phyloP scores from a whole-genome alignment of 2,329 filamentous ascomycete species.

The Phialophora verrucosa region DNA sequence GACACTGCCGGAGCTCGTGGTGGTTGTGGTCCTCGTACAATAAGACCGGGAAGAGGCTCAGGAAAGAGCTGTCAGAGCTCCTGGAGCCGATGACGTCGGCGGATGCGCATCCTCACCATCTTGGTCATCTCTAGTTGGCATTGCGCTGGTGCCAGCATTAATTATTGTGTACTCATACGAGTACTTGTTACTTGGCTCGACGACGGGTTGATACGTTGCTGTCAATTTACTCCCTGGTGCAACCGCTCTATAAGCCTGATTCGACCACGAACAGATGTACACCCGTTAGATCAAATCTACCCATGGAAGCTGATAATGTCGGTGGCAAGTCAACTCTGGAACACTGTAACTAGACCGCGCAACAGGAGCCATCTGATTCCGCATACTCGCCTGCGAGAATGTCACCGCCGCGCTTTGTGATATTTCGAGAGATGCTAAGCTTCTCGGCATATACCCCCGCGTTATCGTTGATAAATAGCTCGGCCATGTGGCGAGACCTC shows the following conservation, averaged over 20 bases:
- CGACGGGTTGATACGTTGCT: too few species aligned
- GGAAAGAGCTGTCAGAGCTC: background rate
- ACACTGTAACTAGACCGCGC: background rate
- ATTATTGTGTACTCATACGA: background rate
- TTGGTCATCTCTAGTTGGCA: too few species aligned
- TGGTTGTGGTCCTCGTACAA: background rate
- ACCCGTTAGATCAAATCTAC: background rate
- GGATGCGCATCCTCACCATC: background rate
- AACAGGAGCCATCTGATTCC: background rate
- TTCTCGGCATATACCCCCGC: background rate
- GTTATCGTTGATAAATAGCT: background rate
- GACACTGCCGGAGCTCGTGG: background rate
- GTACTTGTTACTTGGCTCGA: too few species aligned
- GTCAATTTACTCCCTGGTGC: background rate
- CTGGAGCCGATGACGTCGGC: background rate
- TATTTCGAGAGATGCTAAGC: background rate
- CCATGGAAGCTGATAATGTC: background rate
- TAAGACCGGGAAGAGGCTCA: background rate
- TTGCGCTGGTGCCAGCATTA: background rate
- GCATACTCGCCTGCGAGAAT: background rate
- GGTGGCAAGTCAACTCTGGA: background rate
- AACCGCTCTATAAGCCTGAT: background rate
- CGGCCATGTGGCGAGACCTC: background rate
- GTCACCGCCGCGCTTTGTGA: background rate
- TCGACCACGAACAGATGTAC: background rate